Evolutionary conservation across 345 rosid genomes (phyloP).

Genomic region (Eucalyptus leucophloia): DNA sequence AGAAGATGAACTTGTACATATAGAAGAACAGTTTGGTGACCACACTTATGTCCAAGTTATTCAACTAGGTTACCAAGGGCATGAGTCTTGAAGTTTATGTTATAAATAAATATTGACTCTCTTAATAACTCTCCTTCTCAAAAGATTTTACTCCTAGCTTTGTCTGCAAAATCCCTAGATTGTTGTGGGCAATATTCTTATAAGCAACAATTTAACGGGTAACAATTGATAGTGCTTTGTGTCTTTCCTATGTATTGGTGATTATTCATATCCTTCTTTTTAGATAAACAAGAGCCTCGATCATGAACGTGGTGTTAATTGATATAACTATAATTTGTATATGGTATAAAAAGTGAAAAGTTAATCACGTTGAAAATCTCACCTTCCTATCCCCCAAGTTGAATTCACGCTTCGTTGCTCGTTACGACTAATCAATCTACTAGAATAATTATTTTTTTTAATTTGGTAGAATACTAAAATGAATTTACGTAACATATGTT

Average conservation of each 20-base stretch:
- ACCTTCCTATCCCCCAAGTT: background rate
- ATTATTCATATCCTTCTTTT: background rate
- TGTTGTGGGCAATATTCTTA: constrained; percentile 24
- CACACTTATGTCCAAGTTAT: constrained; percentile 31
- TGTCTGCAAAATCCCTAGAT: constrained; percentile 15
- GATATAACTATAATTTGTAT: background rate
- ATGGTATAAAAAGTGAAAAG: background rate
- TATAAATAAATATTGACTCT: background rate
- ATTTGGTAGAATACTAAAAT: background rate
- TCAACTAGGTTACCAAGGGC: constrained; percentile 1
- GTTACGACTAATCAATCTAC: background rate
- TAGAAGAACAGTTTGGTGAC: constrained; percentile 2
- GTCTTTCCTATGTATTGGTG: background rate
- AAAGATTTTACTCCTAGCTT: background rate
- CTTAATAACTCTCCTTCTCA: background rate
- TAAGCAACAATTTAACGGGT: constrained; percentile 34
- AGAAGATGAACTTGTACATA: background rate
- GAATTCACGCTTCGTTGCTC: background rate
- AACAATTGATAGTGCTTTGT: background rate
- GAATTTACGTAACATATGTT: background rate
- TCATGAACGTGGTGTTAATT: background rate
- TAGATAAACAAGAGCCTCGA: background rate
- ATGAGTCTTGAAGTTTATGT: background rate
- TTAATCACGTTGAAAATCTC: background rate
- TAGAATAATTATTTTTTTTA: background rate